Percentiles rank a stretch among this genome's conserved stretches.
Evolutionary conservation across 2,329 filamentous ascomycete genomes (phyloP).

Genomic region (Pseudogymnoascus sp.): DNA sequence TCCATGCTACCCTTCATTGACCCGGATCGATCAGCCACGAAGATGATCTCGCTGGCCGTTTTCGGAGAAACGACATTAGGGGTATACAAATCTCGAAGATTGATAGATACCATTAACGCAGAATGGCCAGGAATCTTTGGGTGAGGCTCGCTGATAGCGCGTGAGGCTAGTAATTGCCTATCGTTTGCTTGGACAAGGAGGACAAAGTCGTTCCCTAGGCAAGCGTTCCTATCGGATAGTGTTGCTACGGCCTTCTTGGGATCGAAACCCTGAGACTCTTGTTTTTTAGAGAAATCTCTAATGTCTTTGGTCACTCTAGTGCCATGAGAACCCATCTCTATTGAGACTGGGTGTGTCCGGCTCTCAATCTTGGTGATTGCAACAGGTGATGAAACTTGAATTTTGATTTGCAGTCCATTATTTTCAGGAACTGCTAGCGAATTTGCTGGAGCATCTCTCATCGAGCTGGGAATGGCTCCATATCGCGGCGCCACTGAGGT

Average conservation of each 20-base stretch:
- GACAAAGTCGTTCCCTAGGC: constrained; percentile 57
- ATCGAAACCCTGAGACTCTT: constrained; percentile 1
- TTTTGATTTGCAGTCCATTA: constrained; percentile 11
- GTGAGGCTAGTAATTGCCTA: constrained; percentile 41
- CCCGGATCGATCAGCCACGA: constrained; percentile 63
- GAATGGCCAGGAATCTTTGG: constrained; percentile 50
- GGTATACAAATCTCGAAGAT: constrained; percentile 31
- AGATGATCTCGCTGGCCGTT: constrained; percentile 54
- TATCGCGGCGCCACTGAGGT: constrained; percentile 60
- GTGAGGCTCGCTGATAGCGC: constrained; percentile 50
- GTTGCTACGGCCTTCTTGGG: constrained; percentile 51
- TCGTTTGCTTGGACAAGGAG: constrained; percentile 54
- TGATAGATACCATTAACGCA: constrained; percentile 59
- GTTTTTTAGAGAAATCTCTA: constrained; percentile 9
- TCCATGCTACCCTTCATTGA: constrained; percentile 50
- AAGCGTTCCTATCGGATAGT: constrained; percentile 41
- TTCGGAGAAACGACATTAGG: constrained; percentile 57
- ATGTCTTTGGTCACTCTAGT: constrained; percentile 10
- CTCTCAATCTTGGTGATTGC: constrained; percentile 12
- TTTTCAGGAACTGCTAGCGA: not conserved
- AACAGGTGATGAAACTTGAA: constrained; percentile 10
- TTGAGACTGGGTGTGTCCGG: constrained; percentile 9
- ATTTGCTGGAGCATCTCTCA: not conserved
- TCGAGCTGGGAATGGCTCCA: constrained; percentile 36
- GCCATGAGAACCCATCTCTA: constrained; percentile 11